Evolutionary conservation across 2,329 filamentous ascomycete species (phyloP).

Genomic region (Pezicula neosporulosa): DNA sequence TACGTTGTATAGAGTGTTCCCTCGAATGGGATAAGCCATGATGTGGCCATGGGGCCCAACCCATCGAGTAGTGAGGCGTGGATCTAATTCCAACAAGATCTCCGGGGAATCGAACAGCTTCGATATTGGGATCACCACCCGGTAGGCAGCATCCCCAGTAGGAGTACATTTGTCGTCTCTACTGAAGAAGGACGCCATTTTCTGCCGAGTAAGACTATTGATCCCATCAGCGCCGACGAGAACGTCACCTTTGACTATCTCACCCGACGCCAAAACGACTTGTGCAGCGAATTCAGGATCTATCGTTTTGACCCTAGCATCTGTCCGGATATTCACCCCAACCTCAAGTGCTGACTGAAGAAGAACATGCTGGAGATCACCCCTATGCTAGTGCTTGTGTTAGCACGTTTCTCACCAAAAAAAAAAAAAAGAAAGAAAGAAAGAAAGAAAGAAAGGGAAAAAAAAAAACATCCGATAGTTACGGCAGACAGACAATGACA

Average conservation of each 20-base stretch:
- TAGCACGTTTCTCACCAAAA: neutral
- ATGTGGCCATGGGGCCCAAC: slow-evolving; percentile 57
- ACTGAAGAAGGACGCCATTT: neutral
- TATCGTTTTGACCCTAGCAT: slow-evolving; percentile 1
- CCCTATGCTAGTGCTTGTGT: slow-evolving; percentile 1
- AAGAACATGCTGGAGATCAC: slow-evolving; percentile 8
- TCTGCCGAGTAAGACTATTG: slow-evolving; percentile 5
- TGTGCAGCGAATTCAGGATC: neutral
- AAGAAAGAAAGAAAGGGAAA: neutral
- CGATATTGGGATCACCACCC: slow-evolving; percentile 53
- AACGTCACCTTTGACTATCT: slow-evolving; percentile 5
- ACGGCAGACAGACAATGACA: neutral
- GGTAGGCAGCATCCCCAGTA: slow-evolving; percentile 52
- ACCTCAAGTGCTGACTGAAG: slow-evolving; percentile 3
- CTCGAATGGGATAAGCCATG: slow-evolving; percentile 57
- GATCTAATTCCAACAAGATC: slow-evolving; percentile 31
- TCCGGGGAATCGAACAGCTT: slow-evolving; percentile 20
- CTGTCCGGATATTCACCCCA: slow-evolving; percentile 1
- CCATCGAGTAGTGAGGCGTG: slow-evolving; percentile 51
- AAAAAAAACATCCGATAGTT: neutral
- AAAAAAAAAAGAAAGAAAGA: neutral
- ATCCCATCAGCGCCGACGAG: slow-evolving; percentile 12
- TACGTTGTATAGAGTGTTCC: slow-evolving; percentile 57
- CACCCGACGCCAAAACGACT: slow-evolving; percentile 2
- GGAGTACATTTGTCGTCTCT: neutral